Evolutionary conservation across 2,329 filamentous ascomycete species (phyloP).

Genomic region (Tetracladium maxilliforme): DNA sequence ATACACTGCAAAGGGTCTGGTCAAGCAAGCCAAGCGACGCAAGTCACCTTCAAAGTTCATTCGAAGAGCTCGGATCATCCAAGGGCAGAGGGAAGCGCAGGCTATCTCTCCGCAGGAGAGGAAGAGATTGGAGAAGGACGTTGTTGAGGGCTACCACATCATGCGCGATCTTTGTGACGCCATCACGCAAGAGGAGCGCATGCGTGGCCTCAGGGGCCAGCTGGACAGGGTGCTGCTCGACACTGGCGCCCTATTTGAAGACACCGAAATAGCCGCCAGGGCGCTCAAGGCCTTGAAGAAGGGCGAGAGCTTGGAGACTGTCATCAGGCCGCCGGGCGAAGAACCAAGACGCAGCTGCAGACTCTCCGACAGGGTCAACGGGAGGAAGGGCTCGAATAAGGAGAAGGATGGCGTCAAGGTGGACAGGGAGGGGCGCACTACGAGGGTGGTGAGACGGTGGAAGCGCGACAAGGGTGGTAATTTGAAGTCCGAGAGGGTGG

Average conservation of each 20-base stretch:
- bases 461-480: no score
- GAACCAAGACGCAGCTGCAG: slow-evolving; percentile 7
- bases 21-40: slow-evolving; percentile 40
- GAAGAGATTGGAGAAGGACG: slow-evolving; percentile 13
- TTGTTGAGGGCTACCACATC: slow-evolving; percentile 24
- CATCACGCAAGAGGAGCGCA: slow-evolving; percentile 18
- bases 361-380: slow-evolving; percentile 6
- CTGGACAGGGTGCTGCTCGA: slow-evolving; percentile 22
- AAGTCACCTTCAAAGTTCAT: slow-evolving; percentile 37
- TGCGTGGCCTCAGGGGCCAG: slow-evolving; percentile 12
- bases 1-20: slow-evolving; percentile 48
- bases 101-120: slow-evolving; percentile 17
- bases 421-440: background rate
- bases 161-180: slow-evolving; percentile 23
- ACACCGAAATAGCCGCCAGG: slow-evolving; percentile 27
- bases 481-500: no score
- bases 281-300: slow-evolving; percentile 27
- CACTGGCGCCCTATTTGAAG: slow-evolving; percentile 27
- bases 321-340: slow-evolving; percentile 9
- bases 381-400: slow-evolving; percentile 4
- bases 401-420: slow-evolving; percentile 1
- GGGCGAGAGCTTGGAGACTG: slow-evolving; percentile 23
- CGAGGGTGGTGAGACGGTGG: background rate
- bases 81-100: slow-evolving; percentile 33
- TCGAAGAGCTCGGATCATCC: slow-evolving; percentile 40